These are phyloP conservation scores for Leucocoprinus birnbaumii DNA, from an alignment of 768 basidiomycete species.

Conservation along the genomic window DNA sequence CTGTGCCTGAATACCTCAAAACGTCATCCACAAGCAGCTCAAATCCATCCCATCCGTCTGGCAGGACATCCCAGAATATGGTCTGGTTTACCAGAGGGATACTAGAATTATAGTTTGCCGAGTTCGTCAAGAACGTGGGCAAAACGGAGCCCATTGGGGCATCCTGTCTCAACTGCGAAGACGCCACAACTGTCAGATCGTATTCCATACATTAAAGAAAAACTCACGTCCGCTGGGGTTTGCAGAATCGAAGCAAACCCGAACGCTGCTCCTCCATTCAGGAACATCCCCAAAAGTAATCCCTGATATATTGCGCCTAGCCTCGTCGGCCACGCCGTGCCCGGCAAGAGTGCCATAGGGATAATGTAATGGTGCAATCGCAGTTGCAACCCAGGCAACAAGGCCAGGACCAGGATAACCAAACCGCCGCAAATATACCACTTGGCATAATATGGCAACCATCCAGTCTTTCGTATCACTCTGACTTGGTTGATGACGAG, in stretches of 20 bases:
- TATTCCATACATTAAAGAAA: not conserved
- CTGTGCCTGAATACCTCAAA: constrained; percentile 68
- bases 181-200: constrained; percentile 50
- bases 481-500: constrained; percentile 73
- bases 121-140: constrained; percentile 72
- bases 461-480: constrained; percentile 84
- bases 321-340: constrained; percentile 79
- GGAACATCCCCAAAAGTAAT: constrained; percentile 77
- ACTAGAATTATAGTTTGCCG: constrained; percentile 59
- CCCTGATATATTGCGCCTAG: constrained; percentile 79
- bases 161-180: no score
- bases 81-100: constrained; percentile 53
- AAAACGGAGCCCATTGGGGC: constrained; percentile 66
- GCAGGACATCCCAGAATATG: constrained; percentile 53
- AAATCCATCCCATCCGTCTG: constrained; percentile 71
- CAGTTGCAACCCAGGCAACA: constrained; percentile 65
- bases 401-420: constrained; percentile 60
- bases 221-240: constrained; percentile 65
- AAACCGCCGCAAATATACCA: constrained; percentile 74
- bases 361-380: constrained; percentile 84
- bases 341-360: constrained; percentile 71
- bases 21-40: constrained; percentile 85
- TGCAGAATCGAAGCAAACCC: constrained; percentile 80
- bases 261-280: constrained; percentile 77
- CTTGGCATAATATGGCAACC: constrained; percentile 70